Evolutionary conservation across 345 rosid species (phyloP), one percentile per base, ranked within the genome.

Genomic region (Eucalyptus sp.): DNA sequence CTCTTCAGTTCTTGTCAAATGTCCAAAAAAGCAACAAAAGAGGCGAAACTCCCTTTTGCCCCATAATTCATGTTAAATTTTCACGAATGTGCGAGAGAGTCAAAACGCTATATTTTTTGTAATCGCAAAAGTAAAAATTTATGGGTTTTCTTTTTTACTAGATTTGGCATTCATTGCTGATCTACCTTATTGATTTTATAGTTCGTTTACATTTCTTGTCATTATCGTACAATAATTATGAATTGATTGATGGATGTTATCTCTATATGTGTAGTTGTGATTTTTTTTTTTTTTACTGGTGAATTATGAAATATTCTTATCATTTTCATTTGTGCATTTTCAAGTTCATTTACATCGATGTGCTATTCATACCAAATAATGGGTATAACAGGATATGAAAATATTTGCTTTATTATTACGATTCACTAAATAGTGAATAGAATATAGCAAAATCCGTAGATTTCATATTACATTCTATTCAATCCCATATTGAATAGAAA

Each of bases 401-500:
- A 56, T 56, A 56, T 56, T 56, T 24, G 6, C 2, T 56, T 56
- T 56, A 56, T 56, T 24, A 8, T 2, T 56, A 22, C 13, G 6
- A 56, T 56, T 56, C 29, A 56, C 3, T 13, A 24, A 56, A 24
- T 0, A 8, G 29, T 24, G 27, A 24, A 56, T 2, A 56, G 0
- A 56, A 24, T 56, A 56, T 4, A 24, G 1, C 5, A 56, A 56
- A 56, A 56, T 22, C 29, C 13, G 24, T 24, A 24, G 1, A 56
- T 24, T 56, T 24, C 12, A 56, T 56, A 24, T 56, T 56, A 56
- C 29, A 56, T 56, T 56, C 13, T 56, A 56, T 56, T 24, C 62
- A 56, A 56, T 24, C 0, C 6, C 10, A 56, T 24, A 11, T 0
- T 24, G 13, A 8, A 22, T 56, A 56, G 29, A 56, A 56, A 56